Percentiles rank a stretch among this genome's conserved stretches.
Conservation (phyloP, 345 rosid genomes). For the Nasturtium officinale region DNA sequence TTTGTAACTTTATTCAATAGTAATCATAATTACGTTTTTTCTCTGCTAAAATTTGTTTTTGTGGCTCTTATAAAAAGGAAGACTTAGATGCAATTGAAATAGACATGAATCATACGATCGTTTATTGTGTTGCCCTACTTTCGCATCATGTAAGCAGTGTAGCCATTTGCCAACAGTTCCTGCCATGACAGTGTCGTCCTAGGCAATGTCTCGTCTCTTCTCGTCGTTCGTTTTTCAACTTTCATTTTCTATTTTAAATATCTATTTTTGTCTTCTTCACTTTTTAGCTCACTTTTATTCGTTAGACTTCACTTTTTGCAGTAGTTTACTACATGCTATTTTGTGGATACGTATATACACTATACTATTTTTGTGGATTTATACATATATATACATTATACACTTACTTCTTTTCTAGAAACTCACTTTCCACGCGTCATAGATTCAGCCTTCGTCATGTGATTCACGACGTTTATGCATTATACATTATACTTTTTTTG, state of each 20-base stretch:
- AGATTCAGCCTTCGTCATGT: background rate
- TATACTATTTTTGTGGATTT: no score
- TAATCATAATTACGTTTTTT: no score
- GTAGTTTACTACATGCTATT: background rate
- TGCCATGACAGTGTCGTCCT: slow-evolving; percentile 7
- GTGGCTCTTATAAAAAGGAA: background rate
- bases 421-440: background rate
- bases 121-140: slow-evolving; percentile 19
- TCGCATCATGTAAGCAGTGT: background rate
- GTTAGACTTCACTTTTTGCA: background rate
- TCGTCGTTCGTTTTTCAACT: slow-evolving; percentile 20
- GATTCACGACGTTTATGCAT: no score
- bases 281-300: background rate
- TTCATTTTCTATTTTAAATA: background rate
- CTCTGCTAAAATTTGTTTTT: background rate
- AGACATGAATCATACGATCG: background rate
- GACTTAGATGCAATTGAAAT: background rate
- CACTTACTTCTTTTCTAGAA: background rate
- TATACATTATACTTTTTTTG: no score
- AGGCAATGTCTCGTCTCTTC: slow-evolving; percentile 22
- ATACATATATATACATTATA: background rate
- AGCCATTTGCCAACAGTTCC: background rate
- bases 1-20: no score
- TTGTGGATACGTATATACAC: background rate
- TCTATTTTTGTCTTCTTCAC: slow-evolving; percentile 16